phyloP scores from a whole-genome alignment of 306 rosid species.

The Trichosanthes truncata region DNA sequence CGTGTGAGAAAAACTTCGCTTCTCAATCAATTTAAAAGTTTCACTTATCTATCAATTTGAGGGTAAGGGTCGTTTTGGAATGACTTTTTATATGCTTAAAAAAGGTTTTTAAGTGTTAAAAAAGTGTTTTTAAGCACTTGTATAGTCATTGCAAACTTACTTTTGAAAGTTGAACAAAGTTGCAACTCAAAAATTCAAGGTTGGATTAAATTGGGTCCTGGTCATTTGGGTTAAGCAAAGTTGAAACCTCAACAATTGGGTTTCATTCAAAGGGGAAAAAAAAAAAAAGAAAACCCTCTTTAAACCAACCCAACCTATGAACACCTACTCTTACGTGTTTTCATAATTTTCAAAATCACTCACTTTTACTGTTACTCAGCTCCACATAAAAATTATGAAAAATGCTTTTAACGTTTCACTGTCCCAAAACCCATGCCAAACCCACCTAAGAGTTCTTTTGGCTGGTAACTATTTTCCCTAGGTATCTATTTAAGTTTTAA shows the following conservation, averaged over 20 bases:
- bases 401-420: background rate
- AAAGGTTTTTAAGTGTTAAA: too few species aligned
- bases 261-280: background rate
- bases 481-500: background rate
- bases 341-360: background rate
- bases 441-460: background rate
- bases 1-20: background rate
- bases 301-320: background rate
- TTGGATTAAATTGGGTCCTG: background rate
- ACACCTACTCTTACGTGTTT: background rate
- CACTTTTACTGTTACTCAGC: too few species aligned
- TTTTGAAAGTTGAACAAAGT: background rate
- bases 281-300: background rate
- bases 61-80: too few species aligned
- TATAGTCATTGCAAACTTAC: background rate
- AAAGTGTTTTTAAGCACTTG: too few species aligned
- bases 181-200: background rate
- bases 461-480: background rate
- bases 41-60: background rate
- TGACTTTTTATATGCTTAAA: too few species aligned
- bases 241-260: background rate
- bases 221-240: background rate
- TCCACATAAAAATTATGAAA: too few species aligned
- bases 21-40: background rate
- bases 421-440: background rate